Evolutionary conservation across 441 rosid species (phyloP), one percentile per base, ranked within the genome.

Genomic region (Jatropha multifida): DNA sequence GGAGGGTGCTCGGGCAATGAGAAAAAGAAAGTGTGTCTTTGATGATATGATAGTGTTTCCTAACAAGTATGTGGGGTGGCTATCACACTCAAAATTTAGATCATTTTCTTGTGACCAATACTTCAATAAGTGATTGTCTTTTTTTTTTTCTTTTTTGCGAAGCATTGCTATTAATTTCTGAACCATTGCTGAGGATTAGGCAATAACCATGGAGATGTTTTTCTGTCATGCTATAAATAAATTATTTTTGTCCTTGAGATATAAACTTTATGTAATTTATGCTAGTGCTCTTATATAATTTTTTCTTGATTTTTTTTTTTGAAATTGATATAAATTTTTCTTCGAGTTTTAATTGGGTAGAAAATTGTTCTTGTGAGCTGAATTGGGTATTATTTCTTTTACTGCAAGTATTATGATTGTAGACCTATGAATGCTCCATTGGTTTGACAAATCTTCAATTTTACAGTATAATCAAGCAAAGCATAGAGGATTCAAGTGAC

Each of bases 41-140:
- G 99, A 95, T 80, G 89, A 90, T 46, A 76, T 81, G 65, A 82
- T 84, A 40, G 78, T 87, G 62, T 84, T 92, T 82, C 86, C 96
- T 37, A 92, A 86, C 81, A 76, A 71, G 99, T 95, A 92, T 59
- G 78, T 40, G n/a, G 18, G n/a, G 18, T 65, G 10, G 5, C 60
- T 15, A 37, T 56, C 14, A 8, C 46, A 38, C 26, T 68, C 14
- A 32, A 23, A 54, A 20, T 68, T 17, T 5, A 46, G 32, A 1
- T 11, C 11, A 8, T 44, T 42, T 37, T 13, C 13, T 20, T 15
- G 59, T 18, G 15, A 48, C 14, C 23, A 18, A 15, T 48, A 48
- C 15, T 48, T 58, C 23, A 46, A 7, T 46, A 38, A 32, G 18
- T 51, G 5, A 23, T 54, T 32, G 32, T 32, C 2, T 32, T 32